Evolutionary conservation across 768 basidiomycete genomes (phyloP), one percentile per base, ranked within the genome.

Genomic region (Kondoa subrosea): DNA sequence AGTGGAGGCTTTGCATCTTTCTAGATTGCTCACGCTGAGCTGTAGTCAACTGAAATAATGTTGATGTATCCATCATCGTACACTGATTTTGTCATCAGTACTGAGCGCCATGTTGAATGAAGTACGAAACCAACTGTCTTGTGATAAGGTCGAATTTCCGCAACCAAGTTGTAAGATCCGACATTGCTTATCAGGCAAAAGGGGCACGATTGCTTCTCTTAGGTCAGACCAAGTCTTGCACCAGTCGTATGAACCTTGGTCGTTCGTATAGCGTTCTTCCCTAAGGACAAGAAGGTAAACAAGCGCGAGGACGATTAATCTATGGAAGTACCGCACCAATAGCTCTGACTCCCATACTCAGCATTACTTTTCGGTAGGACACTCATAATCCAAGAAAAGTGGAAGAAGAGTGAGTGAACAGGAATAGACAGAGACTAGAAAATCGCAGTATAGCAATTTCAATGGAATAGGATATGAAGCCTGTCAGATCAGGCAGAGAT

Each of bases 21-120:
- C 90, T 90, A 72, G 85, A 83, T 66, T 87, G 81, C 63, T 91
- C 85, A 57, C 89, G 80, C 79, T 1, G 80, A 74, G 1, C 89
- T 90, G 75, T 89, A 91, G 87, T 91, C 89, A 17, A 84, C 79
- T 74, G 90, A 91, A 70, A 85, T 82, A 63, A 91, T 87, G 69
- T 86, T 84, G 71, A 79, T 82, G 77, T 89, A 91, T 1, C 88
- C 88, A 71, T 88, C 87, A 69, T 89, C 85, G 80, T 86, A 90
- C 87, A 91, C 87, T 86, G 89, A 63, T 4, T 26, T 34, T 1
- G 56, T 60, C 1, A 64, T 66, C 21, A 34, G 33, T 15, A 25
- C n/a, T 32, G 2, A 30, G 12, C 34, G 40, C 21, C 14, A 12
- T n/a, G 71, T n/a, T 15, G 15, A 33, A 56, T n/a, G n/a, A n/a